These are phyloP conservation scores for Marasmius tenuissimus DNA, from an alignment of 1,284 basidiomycete genomes.

Conservation along the genomic window DNA sequence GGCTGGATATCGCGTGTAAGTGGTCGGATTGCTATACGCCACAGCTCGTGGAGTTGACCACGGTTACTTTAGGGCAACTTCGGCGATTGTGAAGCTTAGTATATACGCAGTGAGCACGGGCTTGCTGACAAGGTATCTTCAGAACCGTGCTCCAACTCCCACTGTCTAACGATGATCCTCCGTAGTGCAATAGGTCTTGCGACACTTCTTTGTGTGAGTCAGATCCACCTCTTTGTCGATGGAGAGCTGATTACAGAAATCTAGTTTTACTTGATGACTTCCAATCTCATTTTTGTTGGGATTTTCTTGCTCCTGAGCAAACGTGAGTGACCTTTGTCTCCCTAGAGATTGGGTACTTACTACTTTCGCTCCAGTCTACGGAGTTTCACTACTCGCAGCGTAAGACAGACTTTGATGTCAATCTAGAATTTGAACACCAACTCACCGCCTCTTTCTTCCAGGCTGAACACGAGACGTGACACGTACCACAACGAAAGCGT, in stretches of 20 bases:
- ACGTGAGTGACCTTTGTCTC: background rate
- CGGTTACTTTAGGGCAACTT: background rate
- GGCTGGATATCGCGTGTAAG: slow-evolving; percentile 35
- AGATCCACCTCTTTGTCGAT: background rate
- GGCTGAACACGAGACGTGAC: slow-evolving; percentile 3
- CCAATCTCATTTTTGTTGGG: slow-evolving; percentile 9
- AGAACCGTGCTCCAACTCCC: background rate
- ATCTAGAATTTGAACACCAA: background rate
- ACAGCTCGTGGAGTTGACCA: no score
- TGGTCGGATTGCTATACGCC: background rate
- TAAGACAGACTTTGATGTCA: background rate
- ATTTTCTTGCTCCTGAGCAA: slow-evolving; percentile 6
- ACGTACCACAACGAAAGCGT: background rate
- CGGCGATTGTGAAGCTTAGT: slow-evolving; percentile 1
- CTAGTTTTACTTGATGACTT: slow-evolving; percentile 10
- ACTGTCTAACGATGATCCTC: background rate
- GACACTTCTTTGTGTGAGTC: slow-evolving; percentile 3
- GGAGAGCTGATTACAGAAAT: background rate
- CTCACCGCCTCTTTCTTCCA: background rate
- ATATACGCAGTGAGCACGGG: slow-evolving; percentile 11
- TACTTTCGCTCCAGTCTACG: slow-evolving; percentile 1
- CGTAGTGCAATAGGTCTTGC: slow-evolving; percentile 4
- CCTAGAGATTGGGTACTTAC: background rate
- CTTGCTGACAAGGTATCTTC: slow-evolving; percentile 1
- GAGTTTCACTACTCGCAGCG: slow-evolving; percentile 8